Conservation (phyloP, 2,329 filamentous ascomycete genomes). For the Penicillium sp. region DNA sequence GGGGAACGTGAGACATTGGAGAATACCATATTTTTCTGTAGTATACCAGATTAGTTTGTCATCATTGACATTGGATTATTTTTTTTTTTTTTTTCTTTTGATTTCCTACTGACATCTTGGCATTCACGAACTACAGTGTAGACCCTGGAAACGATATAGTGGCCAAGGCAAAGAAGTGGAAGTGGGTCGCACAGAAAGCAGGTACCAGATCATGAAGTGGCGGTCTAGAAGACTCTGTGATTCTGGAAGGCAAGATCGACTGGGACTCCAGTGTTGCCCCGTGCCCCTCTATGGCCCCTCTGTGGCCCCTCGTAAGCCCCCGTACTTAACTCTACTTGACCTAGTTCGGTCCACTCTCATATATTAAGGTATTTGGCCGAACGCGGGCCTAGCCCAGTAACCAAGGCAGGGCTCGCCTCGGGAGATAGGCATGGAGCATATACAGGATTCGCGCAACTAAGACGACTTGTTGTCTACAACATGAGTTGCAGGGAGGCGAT, state of each 20-base stretch:
- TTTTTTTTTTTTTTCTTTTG: neutral
- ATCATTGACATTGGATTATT: neutral
- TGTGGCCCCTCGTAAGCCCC: neutral
- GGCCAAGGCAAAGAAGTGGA: neutral
- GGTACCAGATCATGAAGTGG: neutral
- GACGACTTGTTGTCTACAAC: neutral
- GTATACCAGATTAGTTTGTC: conserved; percentile 11
- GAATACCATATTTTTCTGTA: conserved; percentile 12
- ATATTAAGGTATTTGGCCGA: conserved; percentile 1
- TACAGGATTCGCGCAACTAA: neutral
- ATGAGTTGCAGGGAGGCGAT: neutral
- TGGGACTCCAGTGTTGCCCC: neutral
- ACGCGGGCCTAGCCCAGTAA: neutral
- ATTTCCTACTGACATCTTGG: neutral
- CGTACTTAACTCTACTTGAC: neutral
- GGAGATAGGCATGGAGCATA: neutral
- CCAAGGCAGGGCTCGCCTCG: neutral
- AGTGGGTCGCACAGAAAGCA: neutral
- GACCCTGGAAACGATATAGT: too few species aligned
- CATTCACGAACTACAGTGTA: neutral
- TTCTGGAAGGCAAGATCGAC: conserved; percentile 11
- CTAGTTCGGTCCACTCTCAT: neutral
- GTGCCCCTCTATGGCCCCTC: neutral
- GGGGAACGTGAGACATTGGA: conserved; percentile 6
- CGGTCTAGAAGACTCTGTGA: neutral